Evolutionary conservation across 441 rosid species (phyloP).

Genomic region (Pelargonium fulgidum): DNA sequence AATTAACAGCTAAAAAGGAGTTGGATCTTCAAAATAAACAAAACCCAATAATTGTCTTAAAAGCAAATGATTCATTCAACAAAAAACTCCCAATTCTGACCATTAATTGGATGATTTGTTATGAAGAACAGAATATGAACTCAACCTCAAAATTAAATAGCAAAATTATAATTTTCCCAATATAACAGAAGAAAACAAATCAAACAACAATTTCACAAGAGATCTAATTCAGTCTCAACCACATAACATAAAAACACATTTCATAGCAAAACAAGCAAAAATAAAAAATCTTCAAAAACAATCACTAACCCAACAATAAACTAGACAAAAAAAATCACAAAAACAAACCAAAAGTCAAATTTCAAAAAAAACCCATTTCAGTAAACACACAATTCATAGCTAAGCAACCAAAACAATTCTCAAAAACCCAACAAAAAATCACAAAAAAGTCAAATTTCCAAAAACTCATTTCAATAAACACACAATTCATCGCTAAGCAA

Average conservation of each 20-base stretch:
- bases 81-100: background rate
- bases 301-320: no score
- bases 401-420: no score
- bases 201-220: background rate
- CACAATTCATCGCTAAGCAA: no score
- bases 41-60: background rate
- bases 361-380: no score
- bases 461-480: no score
- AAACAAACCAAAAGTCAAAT: no score
- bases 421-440: no score
- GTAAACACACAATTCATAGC: no score
- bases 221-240: background rate
- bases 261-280: background rate
- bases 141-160: background rate
- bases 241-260: background rate
- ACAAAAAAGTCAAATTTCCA: no score
- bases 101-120: background rate
- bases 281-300: no score
- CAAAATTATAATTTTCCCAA: background rate
- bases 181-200: background rate
- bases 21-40: background rate
- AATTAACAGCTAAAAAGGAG: background rate
- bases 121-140: background rate
- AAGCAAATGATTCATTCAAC: background rate
- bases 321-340: no score